These are phyloP conservation scores for Beauveria bassiana DNA, from an alignment of 2,329 filamentous ascomycete genomes.

Conservation along the genomic window DNA sequence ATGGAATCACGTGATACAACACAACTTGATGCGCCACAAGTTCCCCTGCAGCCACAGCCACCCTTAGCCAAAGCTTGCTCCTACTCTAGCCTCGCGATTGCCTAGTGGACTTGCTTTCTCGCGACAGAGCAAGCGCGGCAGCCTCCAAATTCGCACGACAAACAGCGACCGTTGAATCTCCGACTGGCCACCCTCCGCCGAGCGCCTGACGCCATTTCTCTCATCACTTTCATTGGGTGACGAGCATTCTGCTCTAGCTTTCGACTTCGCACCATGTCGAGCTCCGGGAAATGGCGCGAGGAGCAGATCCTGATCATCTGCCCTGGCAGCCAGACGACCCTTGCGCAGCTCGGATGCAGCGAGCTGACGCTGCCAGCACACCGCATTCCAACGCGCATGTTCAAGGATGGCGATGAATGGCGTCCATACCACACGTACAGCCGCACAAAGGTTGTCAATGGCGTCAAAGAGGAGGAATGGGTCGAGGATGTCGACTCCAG, in stretches of 20 bases:
- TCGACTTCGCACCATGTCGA: constrained; percentile 38
- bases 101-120: constrained; percentile 2
- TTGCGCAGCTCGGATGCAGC: constrained; percentile 82
- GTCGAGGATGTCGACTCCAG: constrained; percentile 84
- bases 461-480: constrained; percentile 56
- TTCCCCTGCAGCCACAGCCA: constrained; percentile 2
- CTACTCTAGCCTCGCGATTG: constrained; percentile 1
- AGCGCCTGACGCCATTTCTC: not conserved
- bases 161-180: constrained; percentile 1
- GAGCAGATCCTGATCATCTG: constrained; percentile 64
- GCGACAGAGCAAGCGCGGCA: constrained; percentile 7
- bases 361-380: constrained; percentile 87
- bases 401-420: constrained; percentile 72
- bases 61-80: constrained; percentile 1
- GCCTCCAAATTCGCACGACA: not conserved
- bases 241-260: not conserved
- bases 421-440: constrained; percentile 69
- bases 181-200: not conserved
- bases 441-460: constrained; percentile 45
- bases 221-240: not conserved
- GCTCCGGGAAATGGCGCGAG: constrained; percentile 54
- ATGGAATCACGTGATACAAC: not conserved
- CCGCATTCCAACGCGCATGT: constrained; percentile 91
- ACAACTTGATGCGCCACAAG: not conserved
- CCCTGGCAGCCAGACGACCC: constrained; percentile 79